These are phyloP conservation scores for Nicotiana obtusifolia DNA, from an alignment of 257 asterid species.

Conservation along the genomic window DNA sequence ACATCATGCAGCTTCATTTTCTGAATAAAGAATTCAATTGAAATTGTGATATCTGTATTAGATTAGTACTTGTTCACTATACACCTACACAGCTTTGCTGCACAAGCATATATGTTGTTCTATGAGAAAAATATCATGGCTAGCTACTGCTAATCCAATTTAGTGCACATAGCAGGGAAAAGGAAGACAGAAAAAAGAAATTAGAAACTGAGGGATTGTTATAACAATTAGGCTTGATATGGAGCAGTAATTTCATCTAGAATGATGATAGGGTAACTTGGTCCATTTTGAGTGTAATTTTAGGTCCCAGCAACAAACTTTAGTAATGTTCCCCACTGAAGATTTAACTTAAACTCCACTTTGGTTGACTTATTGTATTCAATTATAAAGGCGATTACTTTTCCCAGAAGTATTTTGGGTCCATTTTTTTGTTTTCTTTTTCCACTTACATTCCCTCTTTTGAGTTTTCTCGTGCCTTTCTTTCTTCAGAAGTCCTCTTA, in stretches of 20 bases:
- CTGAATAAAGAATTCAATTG: background rate
- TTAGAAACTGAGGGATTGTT: background rate
- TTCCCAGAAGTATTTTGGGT: background rate
- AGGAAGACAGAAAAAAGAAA: background rate
- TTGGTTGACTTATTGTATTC: background rate
- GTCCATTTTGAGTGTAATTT: background rate
- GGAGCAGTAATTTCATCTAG: background rate
- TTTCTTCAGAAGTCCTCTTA: background rate
- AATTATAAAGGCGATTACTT: background rate
- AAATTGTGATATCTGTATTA: background rate
- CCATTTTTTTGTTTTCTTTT: background rate
- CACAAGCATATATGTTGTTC: background rate
- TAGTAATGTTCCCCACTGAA: background rate
- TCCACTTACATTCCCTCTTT: background rate
- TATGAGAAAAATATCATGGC: background rate
- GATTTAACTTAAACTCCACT: background rate
- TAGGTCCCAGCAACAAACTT: background rate
- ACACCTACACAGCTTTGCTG: background rate
- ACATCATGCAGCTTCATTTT: slow-evolving; percentile 1
- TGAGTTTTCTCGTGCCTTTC: background rate
- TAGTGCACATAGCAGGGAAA: background rate
- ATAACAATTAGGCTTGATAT: background rate
- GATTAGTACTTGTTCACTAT: background rate
- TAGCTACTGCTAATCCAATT: background rate
- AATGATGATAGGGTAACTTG: background rate